Percentiles rank a stretch among this genome's conserved stretches.
phyloP scores from a whole-genome alignment of 2,329 filamentous ascomycete species.

The Coleophoma crateriformis region DNA sequence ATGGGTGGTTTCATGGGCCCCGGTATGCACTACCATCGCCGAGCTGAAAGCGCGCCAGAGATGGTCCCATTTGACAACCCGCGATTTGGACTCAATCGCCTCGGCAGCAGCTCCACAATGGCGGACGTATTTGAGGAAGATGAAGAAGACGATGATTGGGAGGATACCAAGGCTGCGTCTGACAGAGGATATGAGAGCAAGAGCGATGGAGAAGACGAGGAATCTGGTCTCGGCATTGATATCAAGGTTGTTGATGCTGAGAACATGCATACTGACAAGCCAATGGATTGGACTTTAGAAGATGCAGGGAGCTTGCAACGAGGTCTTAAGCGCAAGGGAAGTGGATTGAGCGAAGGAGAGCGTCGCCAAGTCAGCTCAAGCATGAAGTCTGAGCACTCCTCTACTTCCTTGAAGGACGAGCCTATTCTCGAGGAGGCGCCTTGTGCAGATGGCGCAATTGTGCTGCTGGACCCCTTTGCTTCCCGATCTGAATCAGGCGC shows the following conservation, averaged over 20 bases:
- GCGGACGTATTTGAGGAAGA: constrained; percentile 85
- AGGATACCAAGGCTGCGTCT: constrained; percentile 26
- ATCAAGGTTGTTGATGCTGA: constrained; percentile 41
- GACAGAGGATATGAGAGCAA: constrained; percentile 27
- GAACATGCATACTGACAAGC: constrained; percentile 28
- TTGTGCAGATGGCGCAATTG: constrained; percentile 26
- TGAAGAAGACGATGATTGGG: constrained; percentile 54
- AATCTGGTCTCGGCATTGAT: constrained; percentile 30
- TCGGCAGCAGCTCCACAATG: constrained; percentile 68
- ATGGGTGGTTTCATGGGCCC: constrained; percentile 63
- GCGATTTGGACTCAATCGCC: constrained; percentile 52
- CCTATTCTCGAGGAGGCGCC: constrained; percentile 42
- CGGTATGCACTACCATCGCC: constrained; percentile 70
- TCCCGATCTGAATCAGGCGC: constrained; percentile 26
- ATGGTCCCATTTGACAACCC: constrained; percentile 70
- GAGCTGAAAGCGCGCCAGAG: constrained; percentile 76
- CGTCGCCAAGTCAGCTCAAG: constrained; percentile 28
- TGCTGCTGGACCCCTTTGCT: constrained; percentile 30
- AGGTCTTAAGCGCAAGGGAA: constrained; percentile 37
- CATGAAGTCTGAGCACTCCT: constrained; percentile 43
- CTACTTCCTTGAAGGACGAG: constrained; percentile 45
- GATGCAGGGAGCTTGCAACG: constrained; percentile 21
- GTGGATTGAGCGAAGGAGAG: constrained; percentile 38
- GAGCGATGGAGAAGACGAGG: constrained; percentile 30
- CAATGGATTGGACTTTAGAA: constrained; percentile 34